Percentiles rank a stretch among this genome's conserved stretches.
phyloP scores from a whole-genome alignment of 2,329 filamentous ascomycete genomes.

The Aspergillus novofumigatus region DNA sequence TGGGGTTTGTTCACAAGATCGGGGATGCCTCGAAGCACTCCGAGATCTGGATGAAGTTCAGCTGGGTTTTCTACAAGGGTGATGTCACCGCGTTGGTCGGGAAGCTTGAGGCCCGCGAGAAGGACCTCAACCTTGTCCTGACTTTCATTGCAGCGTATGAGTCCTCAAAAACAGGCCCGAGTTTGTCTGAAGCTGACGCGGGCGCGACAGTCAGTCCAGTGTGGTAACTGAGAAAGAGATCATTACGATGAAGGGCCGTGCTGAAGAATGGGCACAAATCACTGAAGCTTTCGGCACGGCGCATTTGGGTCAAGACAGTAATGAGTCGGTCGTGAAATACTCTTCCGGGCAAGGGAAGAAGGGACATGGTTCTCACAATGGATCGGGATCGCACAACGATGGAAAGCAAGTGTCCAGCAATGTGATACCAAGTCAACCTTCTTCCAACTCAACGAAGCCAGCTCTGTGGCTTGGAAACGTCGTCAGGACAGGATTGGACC shows the following conservation, averaged over 20 bases:
- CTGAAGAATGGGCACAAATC: not conserved
- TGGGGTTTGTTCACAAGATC: not conserved
- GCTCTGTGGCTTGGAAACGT: not conserved
- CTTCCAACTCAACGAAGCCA: not conserved
- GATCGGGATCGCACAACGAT: no score
- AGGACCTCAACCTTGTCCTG: not conserved
- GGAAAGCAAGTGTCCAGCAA: not conserved
- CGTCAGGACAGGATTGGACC: not conserved
- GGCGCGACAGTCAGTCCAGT: not conserved
- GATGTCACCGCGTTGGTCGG: not conserved
- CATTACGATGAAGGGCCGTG: not conserved
- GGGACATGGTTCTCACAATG: not conserved
- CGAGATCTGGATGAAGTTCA: conserved; percentile 3
- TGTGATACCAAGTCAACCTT: not conserved
- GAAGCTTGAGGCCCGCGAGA: conserved; percentile 1
- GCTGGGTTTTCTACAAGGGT: not conserved
- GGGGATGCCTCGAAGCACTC: not conserved
- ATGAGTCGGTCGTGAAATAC: not conserved
- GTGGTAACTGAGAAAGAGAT: conserved; percentile 1
- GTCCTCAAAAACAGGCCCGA: not conserved
- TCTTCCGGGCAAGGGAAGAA: not conserved
- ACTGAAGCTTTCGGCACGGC: not conserved
- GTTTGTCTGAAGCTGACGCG: not conserved
- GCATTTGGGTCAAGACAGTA: not conserved
- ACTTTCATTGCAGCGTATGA: conserved; percentile 4